Evolutionary conservation across 345 rosid species (phyloP).

Genomic region (Aegle marmelos): DNA sequence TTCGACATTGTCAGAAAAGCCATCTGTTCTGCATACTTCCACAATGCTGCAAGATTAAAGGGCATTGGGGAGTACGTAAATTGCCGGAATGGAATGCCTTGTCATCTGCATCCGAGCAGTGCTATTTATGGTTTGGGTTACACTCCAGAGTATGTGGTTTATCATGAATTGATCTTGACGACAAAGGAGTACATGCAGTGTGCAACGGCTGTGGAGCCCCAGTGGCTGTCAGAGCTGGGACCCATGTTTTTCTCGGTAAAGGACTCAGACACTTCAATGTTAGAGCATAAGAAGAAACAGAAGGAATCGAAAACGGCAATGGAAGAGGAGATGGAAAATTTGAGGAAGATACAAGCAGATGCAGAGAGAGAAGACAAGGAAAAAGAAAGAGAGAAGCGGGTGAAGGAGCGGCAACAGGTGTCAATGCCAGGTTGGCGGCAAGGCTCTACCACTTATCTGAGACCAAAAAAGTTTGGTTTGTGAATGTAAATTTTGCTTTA

Average conservation of each 20-base stretch:
- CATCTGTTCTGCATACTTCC: slow-evolving; percentile 94
- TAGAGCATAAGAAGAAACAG: slow-evolving; percentile 90
- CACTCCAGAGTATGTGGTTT: slow-evolving; percentile 83
- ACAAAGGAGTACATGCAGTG: slow-evolving; percentile 98
- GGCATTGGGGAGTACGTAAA: slow-evolving; percentile 97
- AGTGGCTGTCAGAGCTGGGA: slow-evolving; percentile 93
- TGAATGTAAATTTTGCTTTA: slow-evolving; percentile 17
- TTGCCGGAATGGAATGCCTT: slow-evolving; percentile 85
- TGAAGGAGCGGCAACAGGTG: slow-evolving; percentile 70
- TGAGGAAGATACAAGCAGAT: slow-evolving; percentile 76
- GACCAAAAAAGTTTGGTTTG: slow-evolving; percentile 82
- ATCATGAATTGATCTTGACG: slow-evolving; percentile 87
- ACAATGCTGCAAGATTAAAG: slow-evolving; percentile 82
- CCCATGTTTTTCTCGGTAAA: slow-evolving; percentile 97
- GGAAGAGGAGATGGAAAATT: slow-evolving; percentile 94
- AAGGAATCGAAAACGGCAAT: slow-evolving; percentile 86
- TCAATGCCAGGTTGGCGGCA: slow-evolving; percentile 65
- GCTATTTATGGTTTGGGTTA: slow-evolving; percentile 86
- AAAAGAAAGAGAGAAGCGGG: slow-evolving; percentile 58
- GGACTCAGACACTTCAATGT: slow-evolving; percentile 81
- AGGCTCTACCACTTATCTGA: slow-evolving; percentile 63
- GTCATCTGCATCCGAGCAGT: slow-evolving; percentile 94
- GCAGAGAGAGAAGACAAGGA: slow-evolving; percentile 46
- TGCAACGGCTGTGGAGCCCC: slow-evolving; percentile 89
- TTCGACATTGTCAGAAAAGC: slow-evolving; percentile 78